Percentiles rank a stretch among this genome's conserved stretches.
Evolutionary conservation across 139 green algal species (phyloP).

Genomic region (Tetraselmis chui): DNA sequence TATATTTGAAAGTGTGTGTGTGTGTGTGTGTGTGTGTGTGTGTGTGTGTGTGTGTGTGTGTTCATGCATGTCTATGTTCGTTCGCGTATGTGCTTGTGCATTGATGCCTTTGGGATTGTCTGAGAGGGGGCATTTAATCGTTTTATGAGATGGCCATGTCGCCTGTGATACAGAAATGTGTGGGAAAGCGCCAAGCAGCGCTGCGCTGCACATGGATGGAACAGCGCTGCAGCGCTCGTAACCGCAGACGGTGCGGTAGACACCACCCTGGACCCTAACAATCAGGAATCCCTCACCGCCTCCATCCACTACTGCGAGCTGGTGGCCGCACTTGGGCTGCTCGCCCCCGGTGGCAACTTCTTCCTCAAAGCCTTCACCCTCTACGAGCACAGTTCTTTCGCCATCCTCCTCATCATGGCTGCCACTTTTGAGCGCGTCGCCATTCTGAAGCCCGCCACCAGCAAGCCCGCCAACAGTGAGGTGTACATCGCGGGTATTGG

Average conservation of each 20-base stretch:
- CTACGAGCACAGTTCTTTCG: slow-evolving; percentile 37
- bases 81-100: too few relatives aligned
- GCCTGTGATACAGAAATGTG: too few relatives aligned
- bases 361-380: slow-evolving; percentile 44
- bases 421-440: slow-evolving; percentile 28
- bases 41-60: too few relatives aligned
- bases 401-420: slow-evolving; percentile 32
- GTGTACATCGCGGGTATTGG: slow-evolving; percentile 31
- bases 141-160: too few relatives aligned
- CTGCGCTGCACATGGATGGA: background rate
- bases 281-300: slow-evolving; percentile 31
- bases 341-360: slow-evolving; percentile 35
- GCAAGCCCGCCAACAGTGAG: slow-evolving; percentile 45
- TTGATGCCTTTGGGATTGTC: too few relatives aligned
- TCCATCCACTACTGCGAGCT: slow-evolving; percentile 35
- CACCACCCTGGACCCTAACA: slow-evolving; percentile 10
- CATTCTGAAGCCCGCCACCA: slow-evolving; percentile 43
- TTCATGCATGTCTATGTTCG: too few relatives aligned
- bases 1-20: too few relatives aligned
- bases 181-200: slow-evolving; percentile 13
- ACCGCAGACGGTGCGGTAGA: slow-evolving; percentile 40
- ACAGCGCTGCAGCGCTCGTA: slow-evolving; percentile 25
- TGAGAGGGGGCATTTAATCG: too few relatives aligned
- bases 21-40: too few relatives aligned
- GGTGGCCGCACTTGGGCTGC: slow-evolving; percentile 34